Percentiles rank a stretch among this genome's conserved stretches.
Conservation (phyloP, 2,329 filamentous ascomycete genomes). For the Volutella citrinella region DNA sequence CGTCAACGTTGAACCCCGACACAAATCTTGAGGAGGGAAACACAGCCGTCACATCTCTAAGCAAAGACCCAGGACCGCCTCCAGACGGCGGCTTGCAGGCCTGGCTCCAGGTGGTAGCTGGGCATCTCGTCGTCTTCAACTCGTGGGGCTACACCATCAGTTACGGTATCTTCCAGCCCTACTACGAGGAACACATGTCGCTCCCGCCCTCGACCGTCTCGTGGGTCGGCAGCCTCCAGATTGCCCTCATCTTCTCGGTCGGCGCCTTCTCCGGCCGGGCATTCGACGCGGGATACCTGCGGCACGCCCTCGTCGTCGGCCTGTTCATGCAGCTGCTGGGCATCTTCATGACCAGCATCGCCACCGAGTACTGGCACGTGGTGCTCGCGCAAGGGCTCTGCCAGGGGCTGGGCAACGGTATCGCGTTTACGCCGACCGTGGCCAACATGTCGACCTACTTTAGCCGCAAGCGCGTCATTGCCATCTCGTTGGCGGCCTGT, state of each 20-base stretch:
- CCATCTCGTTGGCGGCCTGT: constrained; percentile 56
- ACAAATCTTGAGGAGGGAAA: not conserved
- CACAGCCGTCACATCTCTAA: too few relatives aligned
- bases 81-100: constrained; percentile 36
- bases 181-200: constrained; percentile 33
- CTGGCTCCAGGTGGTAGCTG: constrained; percentile 37
- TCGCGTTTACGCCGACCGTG: constrained; percentile 52
- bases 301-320: constrained; percentile 30
- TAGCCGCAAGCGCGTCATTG: constrained; percentile 53
- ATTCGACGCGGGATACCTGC: constrained; percentile 41
- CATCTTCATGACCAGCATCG: constrained; percentile 43
- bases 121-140: constrained; percentile 36
- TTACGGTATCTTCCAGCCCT: constrained; percentile 38
- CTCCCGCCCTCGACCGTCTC: constrained; percentile 37
- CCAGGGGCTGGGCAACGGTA: constrained; percentile 51
- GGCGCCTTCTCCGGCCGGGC: constrained; percentile 40
- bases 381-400: constrained; percentile 54
- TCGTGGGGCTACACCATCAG: constrained; percentile 39
- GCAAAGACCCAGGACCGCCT: constrained; percentile 10
- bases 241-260: constrained; percentile 39
- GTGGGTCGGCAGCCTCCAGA: constrained; percentile 49
- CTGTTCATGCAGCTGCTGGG: constrained; percentile 43
- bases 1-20: not conserved
- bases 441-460: constrained; percentile 62
- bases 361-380: constrained; percentile 44